Base-by-base conservation (phyloP, 345 rosid genomes). In the Ceriops decandra region DNA sequence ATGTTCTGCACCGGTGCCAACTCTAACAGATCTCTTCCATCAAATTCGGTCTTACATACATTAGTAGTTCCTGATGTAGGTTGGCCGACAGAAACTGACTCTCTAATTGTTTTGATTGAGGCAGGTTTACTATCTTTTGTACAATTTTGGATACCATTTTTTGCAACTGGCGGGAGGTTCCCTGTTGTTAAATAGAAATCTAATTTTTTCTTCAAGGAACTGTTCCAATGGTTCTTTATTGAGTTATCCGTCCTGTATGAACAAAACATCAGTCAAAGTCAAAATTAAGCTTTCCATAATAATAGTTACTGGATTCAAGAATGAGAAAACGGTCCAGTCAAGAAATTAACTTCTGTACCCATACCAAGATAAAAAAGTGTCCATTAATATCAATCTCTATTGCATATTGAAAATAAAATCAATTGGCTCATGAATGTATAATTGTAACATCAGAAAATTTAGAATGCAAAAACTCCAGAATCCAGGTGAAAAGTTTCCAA, bases 141-240 rank as follows among this genome's bases (percentile, higher is more conserved):
- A 54, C 81, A 85, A 67, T 77, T 85, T 69, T 70, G 90, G 57
- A 76, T 57, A 53, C 80, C 82, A 47, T 66, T 80, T 78, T 82
- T 95, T 35, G 80, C 49, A 69, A 68, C 76, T 9, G 87, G 84
- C 59, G 97, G 95, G 70, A 90, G 92, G 47, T 82, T 68, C 69
- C 96, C 98, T 16, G 88, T 88, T 58, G 86, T 81, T 68, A 82
- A 74, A 81, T 83, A 95, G 79, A 86, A 84, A 56, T 92, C 97
- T 66, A 88, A 65, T 68, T 95, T 95, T 83, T 87, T 92, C 90
- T 92, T 95, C 88, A 95, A 63, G 67, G 98, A 92, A 80, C 98
- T 92, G 72, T 95, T 95, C 99, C 99, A 95, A 63, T 95, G 98
- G 68, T 95, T 95, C 82, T 95, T 95, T 70, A 92, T 95, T 51